Evolutionary conservation across 2,329 filamentous ascomycete genomes (phyloP).

Genomic region (Botrytis medusae): DNA sequence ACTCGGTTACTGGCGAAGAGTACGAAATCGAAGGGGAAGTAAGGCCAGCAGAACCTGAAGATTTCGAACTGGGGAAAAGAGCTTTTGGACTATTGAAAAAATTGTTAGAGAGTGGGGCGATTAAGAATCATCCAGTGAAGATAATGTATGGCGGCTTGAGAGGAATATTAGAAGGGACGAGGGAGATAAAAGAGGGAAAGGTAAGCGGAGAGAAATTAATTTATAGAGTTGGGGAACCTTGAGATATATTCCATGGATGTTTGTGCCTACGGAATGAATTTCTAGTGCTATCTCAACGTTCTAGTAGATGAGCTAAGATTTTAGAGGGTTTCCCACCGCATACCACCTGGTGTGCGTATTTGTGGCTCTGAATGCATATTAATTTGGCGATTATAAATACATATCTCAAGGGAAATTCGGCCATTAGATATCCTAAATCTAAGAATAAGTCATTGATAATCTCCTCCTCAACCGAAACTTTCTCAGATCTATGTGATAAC

Average conservation of each 20-base stretch:
- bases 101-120: background rate
- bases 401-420: accelerated
- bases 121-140: background rate
- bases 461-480: accelerated
- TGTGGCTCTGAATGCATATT: background rate
- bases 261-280: background rate
- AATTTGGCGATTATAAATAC: background rate
- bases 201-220: conserved; percentile 3
- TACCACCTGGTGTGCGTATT: background rate
- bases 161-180: background rate
- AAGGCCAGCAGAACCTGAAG: background rate
- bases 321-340: accelerated
- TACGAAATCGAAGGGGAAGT: background rate
- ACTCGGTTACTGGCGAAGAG: background rate
- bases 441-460: background rate
- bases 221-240: background rate
- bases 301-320: no score
- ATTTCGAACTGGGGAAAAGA: background rate
- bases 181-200: background rate
- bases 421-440: no score
- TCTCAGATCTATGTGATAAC: background rate
- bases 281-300: no score
- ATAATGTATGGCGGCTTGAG: background rate
- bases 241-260: background rate
- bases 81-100: background rate